Evolutionary conservation across 441 rosid species (phyloP), one percentile per base, ranked within the genome.

Genomic region (Gossypium trilobum): DNA sequence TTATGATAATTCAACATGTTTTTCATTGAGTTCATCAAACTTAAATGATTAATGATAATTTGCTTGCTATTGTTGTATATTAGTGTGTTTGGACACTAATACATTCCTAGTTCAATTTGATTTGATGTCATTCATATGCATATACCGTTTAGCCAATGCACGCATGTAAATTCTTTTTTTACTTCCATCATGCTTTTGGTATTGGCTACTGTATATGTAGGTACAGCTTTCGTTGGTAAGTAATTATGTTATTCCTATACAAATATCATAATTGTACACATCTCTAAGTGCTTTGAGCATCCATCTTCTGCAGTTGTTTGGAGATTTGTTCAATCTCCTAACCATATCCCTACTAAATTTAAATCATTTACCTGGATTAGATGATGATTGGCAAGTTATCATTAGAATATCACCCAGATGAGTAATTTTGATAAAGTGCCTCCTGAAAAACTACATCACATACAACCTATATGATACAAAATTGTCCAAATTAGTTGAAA

Each of bases 341-440:
- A 29, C n/a, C 36, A 61, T 31, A 6, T 16, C 46, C 66, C 22
- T 39, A 14, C 33, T n/a, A 29, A 60, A 60, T 5, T 27, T 14
- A 60, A 60, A 31, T 31, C 13, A 29, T 16, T 60, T 61, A 3
- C 19, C 25, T 36, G 1, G 13, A 5, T 16, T 62, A 33, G 36
- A 1, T 33, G 67, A 62, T 33, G 67, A 9, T 33, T 62, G 67
- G 67, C 48, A 62, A 31, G 48, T 29, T 61, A 60, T 60, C 44
- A n/a, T 60, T 29, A 31, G 9, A 31, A 31, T 13, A 59, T 5
- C 31, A 57, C 33, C 62, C 42, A 27, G 42, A 59, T 14, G 33
- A 16, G 66, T 31, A 60, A 60, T 42, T 60, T 60, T 60, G 46
- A 39, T 39, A 39, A 39, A 39, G 44, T 39, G 46, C 46, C 46